Evolutionary conservation across 306 rosid species (phyloP).

Genomic region (Cucumis sativus): DNA sequence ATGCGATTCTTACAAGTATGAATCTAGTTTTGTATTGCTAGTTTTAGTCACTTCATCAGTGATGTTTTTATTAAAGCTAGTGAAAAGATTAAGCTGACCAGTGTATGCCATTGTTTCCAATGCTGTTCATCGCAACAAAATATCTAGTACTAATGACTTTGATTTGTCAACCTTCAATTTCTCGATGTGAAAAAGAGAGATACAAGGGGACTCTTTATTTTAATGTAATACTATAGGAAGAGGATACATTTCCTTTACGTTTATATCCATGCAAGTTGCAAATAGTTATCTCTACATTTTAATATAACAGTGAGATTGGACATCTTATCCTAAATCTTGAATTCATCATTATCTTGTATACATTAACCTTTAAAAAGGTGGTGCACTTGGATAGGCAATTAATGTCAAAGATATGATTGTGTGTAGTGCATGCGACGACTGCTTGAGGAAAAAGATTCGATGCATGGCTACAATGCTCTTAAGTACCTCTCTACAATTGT

Average conservation of each 20-base stretch:
- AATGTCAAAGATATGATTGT: not conserved
- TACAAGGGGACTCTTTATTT: not conserved
- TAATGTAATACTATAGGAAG: not conserved
- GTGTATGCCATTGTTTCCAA: not conserved
- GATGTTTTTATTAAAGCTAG: not conserved
- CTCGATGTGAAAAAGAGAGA: not conserved
- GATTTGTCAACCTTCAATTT: not conserved
- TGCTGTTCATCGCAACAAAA: not conserved
- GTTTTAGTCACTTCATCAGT: not conserved
- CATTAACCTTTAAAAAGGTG: not conserved
- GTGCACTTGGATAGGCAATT: not conserved
- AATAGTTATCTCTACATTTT: not conserved
- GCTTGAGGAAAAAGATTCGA: conserved; percentile 42
- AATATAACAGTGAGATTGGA: not conserved
- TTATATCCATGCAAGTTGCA: not conserved
- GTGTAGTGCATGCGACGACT: conserved; percentile 43
- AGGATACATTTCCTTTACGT: not conserved
- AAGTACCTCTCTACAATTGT: conserved; percentile 43
- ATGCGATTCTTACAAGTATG: conserved; percentile 48
- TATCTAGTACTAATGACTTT: not conserved
- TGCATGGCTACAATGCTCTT: conserved; percentile 48
- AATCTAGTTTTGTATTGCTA: not conserved
- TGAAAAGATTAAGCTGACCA: not conserved
- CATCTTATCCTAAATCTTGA: not conserved
- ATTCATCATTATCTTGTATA: not conserved